These are phyloP conservation scores for Colletotrichum tanaceti DNA, from an alignment of 2,329 filamentous ascomycete species.

Conservation along the genomic window DNA sequence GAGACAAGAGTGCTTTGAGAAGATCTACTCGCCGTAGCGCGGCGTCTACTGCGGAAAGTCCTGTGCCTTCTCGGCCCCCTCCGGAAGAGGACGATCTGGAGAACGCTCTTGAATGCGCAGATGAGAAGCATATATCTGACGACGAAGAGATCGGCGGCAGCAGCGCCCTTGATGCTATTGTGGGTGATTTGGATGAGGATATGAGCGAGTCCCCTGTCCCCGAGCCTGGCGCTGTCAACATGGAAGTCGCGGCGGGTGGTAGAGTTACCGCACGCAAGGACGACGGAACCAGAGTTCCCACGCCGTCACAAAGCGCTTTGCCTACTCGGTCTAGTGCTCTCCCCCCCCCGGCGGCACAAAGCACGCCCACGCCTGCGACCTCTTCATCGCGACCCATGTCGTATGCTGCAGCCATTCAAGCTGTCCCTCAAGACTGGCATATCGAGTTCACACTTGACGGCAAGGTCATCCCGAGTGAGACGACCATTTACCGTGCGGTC, in stretches of 20 bases:
- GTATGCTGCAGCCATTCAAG: constrained; percentile 85
- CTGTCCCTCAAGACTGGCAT: constrained; percentile 92
- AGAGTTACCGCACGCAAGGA: constrained; percentile 93
- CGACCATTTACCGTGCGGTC: constrained; percentile 94
- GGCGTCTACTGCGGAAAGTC: constrained; percentile 60
- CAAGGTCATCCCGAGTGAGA: constrained; percentile 87
- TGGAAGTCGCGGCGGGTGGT: constrained; percentile 87
- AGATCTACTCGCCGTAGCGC: constrained; percentile 73
- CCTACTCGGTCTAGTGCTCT: constrained; percentile 56
- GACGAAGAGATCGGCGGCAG: constrained; percentile 75
- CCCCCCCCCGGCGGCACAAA: constrained; percentile 54
- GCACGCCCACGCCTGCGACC: constrained; percentile 61
- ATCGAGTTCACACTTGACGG: constrained; percentile 92
- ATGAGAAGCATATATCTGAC: constrained; percentile 85
- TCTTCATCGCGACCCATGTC: constrained; percentile 75
- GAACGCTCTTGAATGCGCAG: constrained; percentile 87
- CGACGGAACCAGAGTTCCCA: constrained; percentile 87
- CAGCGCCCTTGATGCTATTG: constrained; percentile 82
- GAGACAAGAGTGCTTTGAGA: constrained; percentile 69
- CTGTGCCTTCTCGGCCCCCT: constrained; percentile 62
- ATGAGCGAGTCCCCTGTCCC: constrained; percentile 78
- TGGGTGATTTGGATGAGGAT: constrained; percentile 91
- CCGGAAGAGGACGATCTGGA: constrained; percentile 70
- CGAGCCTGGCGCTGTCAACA: constrained; percentile 88
- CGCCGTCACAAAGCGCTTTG: constrained; percentile 73